Evolutionary conservation across 2,329 filamentous ascomycete species (phyloP), one percentile per base, ranked within the genome.

Genomic region (Ampelomyces quisqualis): DNA sequence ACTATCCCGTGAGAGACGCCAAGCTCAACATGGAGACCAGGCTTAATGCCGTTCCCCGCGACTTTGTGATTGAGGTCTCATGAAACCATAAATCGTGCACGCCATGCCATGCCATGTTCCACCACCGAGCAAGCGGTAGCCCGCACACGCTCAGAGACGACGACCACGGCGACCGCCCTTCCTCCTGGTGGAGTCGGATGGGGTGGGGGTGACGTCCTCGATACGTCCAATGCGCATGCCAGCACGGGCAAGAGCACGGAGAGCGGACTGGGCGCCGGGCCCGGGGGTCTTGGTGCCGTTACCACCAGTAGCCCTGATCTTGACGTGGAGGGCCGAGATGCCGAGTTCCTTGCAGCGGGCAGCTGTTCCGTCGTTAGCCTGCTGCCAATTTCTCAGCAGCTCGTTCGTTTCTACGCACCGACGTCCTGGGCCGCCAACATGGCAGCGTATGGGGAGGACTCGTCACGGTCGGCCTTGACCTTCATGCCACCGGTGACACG

Each of bases 101-200:
- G 55, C 53, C 51, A 60, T 62, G 57, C 57, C 62, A 65, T 60
- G 51, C 59, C 55, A 55, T 52, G 49, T 47, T 50, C 55, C 58
- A 59, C 48, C 53, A 59, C 47, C 50, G 55, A 52, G 55, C 54
- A 70, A 69, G 70, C 68, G 67, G 49, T 46, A 55, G 18, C 51
- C 41, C 56, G 67, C 65, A 73, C 55, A 71, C 68, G 74, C 77
- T 88, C 81, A 98, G 77, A 98, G 88, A 95, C 93, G 91, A 80
- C 93, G 93, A 97, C 93, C 93, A 88, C 93, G 91, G 79, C 93
- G 90, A 96, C 93, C 93, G 81, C 93, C 93, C 90, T 98, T 98
- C 81, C 91, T 90, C 79, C 93, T 88, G 71, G 93, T 98, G 75
- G 89, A 95, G 79, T 98, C 93, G 76, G 93, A 98, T 68, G 94